Evolutionary conservation across 2,329 filamentous ascomycete genomes (phyloP).

Genomic region (Pseudocercospora vitis): DNA sequence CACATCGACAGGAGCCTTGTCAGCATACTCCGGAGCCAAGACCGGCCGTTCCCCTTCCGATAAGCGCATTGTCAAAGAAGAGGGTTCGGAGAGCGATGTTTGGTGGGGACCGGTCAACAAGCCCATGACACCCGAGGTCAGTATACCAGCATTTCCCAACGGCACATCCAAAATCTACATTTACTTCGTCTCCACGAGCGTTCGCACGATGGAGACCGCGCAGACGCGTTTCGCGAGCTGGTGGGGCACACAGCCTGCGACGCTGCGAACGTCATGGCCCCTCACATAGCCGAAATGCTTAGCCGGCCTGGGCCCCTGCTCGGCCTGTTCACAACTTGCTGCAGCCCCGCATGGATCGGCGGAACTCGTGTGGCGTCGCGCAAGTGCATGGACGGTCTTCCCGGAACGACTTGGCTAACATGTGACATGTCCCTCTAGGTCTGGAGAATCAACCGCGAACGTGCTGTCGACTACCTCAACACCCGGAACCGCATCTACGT

Average conservation of each 20-base stretch:
- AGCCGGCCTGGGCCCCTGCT: constrained; percentile 1
- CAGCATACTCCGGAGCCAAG: constrained; percentile 97
- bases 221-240: constrained; percentile 12
- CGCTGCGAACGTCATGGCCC: constrained; percentile 13
- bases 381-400: constrained; percentile 11
- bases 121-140: constrained; percentile 95
- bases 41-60: constrained; percentile 94
- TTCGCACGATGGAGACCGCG: background rate
- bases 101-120: constrained; percentile 99
- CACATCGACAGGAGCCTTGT: constrained; percentile 90
- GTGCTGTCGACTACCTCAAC: constrained; percentile 98
- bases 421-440: constrained; percentile 60
- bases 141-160: constrained; percentile 39
- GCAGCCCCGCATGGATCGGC: constrained; percentile 23
- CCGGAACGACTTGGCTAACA: constrained; percentile 35
- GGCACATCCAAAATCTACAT: background rate
- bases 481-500: constrained; percentile 98
- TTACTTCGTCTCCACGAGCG: background rate
- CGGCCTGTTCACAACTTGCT: background rate
- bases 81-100: constrained; percentile 82
- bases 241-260: constrained; percentile 14
- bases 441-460: constrained; percentile 99
- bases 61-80: constrained; percentile 95
- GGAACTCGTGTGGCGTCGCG: constrained; percentile 5
- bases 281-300: constrained; percentile 18